phyloP scores from a whole-genome alignment of 2,329 filamentous ascomycete species.

The Verticillium klebahnii region DNA sequence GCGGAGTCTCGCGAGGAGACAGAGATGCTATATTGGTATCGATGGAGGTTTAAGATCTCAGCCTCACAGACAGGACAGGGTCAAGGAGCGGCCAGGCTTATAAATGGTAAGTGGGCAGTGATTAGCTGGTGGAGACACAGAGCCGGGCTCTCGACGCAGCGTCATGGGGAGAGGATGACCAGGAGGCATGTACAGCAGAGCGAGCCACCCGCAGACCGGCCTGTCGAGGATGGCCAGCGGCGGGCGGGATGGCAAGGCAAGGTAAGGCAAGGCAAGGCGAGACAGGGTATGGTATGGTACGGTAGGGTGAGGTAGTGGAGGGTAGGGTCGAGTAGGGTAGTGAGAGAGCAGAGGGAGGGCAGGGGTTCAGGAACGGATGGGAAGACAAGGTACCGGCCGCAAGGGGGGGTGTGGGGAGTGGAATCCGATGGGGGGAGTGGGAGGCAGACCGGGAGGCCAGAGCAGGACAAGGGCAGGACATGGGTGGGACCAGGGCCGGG shows the following conservation, averaged over 20 bases:
- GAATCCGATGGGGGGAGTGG: constrained; percentile 5
- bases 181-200: constrained; percentile 6
- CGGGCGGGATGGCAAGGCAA: constrained; percentile 2
- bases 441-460: constrained; percentile 6
- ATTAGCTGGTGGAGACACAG: constrained; percentile 10
- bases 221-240: background rate
- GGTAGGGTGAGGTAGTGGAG: background rate
- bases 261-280: background rate
- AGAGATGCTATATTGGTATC: constrained; percentile 15
- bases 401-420: background rate
- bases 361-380: background rate
- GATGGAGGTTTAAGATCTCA: constrained; percentile 14
- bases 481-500: background rate
- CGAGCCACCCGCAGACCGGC: constrained; percentile 7
- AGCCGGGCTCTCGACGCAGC: constrained; percentile 9
- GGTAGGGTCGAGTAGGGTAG: background rate
- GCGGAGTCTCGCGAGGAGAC: constrained; percentile 12
- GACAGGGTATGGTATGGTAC: background rate
- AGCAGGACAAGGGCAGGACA: constrained; percentile 1
- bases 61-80: constrained; percentile 9
- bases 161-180: constrained; percentile 4
- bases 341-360: background rate
- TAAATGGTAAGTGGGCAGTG: constrained; percentile 15
- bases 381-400: constrained; percentile 1
- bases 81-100: constrained; percentile 12